Evolutionary conservation across 129 eudicot species (phyloP).

Genomic region (Helichrysum umbraculigerum): DNA sequence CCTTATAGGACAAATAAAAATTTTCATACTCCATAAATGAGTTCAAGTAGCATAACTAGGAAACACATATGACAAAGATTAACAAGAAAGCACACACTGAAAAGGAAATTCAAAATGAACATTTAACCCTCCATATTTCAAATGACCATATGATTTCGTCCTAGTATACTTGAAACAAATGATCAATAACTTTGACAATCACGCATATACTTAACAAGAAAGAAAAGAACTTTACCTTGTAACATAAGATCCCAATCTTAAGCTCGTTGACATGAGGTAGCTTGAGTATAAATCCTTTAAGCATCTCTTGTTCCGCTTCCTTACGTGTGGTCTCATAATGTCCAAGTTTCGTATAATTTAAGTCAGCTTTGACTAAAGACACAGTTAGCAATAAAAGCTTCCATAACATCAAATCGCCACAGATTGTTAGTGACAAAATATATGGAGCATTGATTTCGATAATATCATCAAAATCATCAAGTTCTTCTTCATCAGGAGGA

Average conservation of each 20-base stretch:
- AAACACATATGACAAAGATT: too few relatives aligned
- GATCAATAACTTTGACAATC: too few relatives aligned
- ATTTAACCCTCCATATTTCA: too few relatives aligned
- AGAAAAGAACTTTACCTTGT: background rate
- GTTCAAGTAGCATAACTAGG: too few relatives aligned
- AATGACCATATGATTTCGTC: too few relatives aligned
- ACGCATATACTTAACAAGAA: too few relatives aligned
- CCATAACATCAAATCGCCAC: background rate
- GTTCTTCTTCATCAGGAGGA: background rate
- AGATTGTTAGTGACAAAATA: background rate
- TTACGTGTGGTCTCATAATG: background rate
- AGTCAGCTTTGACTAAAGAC: background rate
- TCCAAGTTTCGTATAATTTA: background rate
- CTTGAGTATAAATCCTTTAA: background rate
- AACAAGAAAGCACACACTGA: too few relatives aligned
- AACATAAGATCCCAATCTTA: background rate
- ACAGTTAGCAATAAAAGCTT: background rate
- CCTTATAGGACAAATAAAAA: too few relatives aligned
- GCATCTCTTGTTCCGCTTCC: background rate
- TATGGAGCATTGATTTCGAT: constrained; percentile 1
- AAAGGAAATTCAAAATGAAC: too few relatives aligned
- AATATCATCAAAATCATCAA: background rate
- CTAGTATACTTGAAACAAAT: too few relatives aligned
- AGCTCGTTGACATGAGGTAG: too few relatives aligned
- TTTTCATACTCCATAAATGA: too few relatives aligned